phyloP scores from a whole-genome alignment of 805 yeast species.

The Wickerhamomyces mucosus region DNA sequence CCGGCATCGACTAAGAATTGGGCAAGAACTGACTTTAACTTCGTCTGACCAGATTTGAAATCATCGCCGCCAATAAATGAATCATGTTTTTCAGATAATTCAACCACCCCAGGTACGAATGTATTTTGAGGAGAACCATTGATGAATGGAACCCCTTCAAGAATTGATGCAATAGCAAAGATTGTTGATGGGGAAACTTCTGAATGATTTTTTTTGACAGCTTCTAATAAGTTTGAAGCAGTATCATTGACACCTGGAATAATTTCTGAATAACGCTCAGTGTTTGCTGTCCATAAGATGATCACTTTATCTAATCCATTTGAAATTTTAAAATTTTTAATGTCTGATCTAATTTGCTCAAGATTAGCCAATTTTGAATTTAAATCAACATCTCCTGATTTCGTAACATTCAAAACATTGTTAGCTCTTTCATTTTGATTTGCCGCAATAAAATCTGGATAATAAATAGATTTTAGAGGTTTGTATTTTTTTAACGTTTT shows the following conservation, averaged over 20 bases:
- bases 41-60: slow-evolving; percentile 95
- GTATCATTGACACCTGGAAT: slow-evolving; percentile 80
- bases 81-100: slow-evolving; percentile 70
- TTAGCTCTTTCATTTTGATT: slow-evolving; percentile 90
- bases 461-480: slow-evolving; percentile 82
- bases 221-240: slow-evolving; percentile 61
- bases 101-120: slow-evolving; percentile 90
- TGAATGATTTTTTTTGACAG: slow-evolving; percentile 69
- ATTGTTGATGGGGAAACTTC: slow-evolving; percentile 92
- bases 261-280: slow-evolving; percentile 83
- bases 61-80: slow-evolving; percentile 94
- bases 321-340: slow-evolving; percentile 60
- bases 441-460: slow-evolving; percentile 94
- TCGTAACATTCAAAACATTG: slow-evolving; percentile 59
- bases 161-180: slow-evolving; percentile 87
- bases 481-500: slow-evolving; percentile 48
- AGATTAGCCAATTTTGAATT: slow-evolving; percentile 82
- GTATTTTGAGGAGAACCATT: slow-evolving; percentile 98
- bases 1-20: slow-evolving; percentile 97
- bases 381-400: slow-evolving; percentile 39
- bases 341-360: slow-evolving; percentile 76
- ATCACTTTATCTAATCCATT: slow-evolving; percentile 79
- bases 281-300: slow-evolving; percentile 95
- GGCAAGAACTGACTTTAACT: slow-evolving; percentile 91
- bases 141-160: slow-evolving; percentile 83